Base-by-base conservation (phyloP, 2,329 filamentous ascomycete species). In the Paraconiothyrium brasiliense region DNA sequence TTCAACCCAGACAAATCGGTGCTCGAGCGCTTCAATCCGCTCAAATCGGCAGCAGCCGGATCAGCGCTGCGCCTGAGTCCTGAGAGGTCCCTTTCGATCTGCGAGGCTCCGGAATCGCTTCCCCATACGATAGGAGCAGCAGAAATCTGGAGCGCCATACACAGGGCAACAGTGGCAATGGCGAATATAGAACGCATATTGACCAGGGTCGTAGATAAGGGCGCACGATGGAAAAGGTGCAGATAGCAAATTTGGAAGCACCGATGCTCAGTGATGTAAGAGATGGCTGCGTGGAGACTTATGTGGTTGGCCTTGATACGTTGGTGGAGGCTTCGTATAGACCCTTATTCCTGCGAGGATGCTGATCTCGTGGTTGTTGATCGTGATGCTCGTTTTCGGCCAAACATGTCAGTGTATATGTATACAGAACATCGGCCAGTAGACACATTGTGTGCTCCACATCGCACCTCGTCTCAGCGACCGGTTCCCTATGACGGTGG, bases 401-500 rank as follows among this genome's bases (percentile, higher is more conserved):
- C 11, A 39, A 55, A 8, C 24, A 2, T 22, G 27, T 13, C 27
- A 44, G n/a, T 1, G 39, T 55, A 55, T 55, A 44, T 55, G 52
- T 55, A 55, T 32, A 34, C 39, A 46, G 39, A 13, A 32, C 22
- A 13, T 44, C 52, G 52, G 52, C 27, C 41, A 34, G 46, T 20
- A 46, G 11, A 46, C 24, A 41, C 52, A 13, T 24, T 39, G 24
- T 46, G 16, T 55, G 27, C 22, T 55, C 52, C 52, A 55, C 52
- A 46, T 22, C 35, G 52, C 46, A 55, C 24, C 14, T 55, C 52
- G 39, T 55, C 52, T 54, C 37, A 32, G 24, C 39, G 52, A 46
- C 22, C 52, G 52, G 52, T 44, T 35, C 52, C 52, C 52, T 55
- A 55, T 55, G 52, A 55, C 52, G 52, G 52, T 44, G 52, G 52